Evolutionary conservation across 208 protist genomes (phyloP), one percentile per base, ranked within the genome.

Genomic region (Wallacemonas sp.): DNA sequence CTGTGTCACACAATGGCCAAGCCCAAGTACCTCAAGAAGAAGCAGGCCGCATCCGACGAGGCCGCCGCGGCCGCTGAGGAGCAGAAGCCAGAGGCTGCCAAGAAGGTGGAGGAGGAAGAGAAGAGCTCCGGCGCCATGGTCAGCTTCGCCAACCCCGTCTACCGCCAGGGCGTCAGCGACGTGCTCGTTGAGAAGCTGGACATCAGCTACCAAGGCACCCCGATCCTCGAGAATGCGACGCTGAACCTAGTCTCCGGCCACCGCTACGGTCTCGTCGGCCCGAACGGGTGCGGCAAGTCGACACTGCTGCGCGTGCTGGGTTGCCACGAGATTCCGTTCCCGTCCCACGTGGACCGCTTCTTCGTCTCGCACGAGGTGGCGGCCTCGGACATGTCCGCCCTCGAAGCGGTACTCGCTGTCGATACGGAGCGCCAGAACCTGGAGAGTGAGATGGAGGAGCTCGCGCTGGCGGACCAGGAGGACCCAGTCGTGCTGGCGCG

Each of bases 311-410:
- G 83, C 14, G 86, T 88, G 26, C 76, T 98, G 11, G 93, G 85
- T 24, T 95, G 36, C 64, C 73, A 90, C 57, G 87, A 91, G 57
- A 97, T 98, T 43, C 87, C 84, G 2, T 97, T 99, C 46, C 97
- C 98, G 0, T 80, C 86, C 21, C 85, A 98, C 80, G 81, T 99
- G 1, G 81, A 98, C 61, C 90, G 98, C 36, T 94, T 98, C 76
- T 98, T 98, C 78, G 92, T 99, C 23, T 97, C 98, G 46, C 97
- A 99, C 63, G 98, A 99, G 76, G 98, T 98, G 33, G 91, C 78
- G 27, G 80, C 91, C 23, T 87, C 77, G 8, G 89, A 97, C 55
- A 83, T 85, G 75, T 75, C 76, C 24, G 89, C 88, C n/a, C 70
- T 97, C 16, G 88, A 97, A 5, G 83, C 81, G 11, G 92, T 97